Evolutionary conservation across 2,329 filamentous ascomycete species (phyloP).

Genomic region (Metarhizium brunneum): DNA sequence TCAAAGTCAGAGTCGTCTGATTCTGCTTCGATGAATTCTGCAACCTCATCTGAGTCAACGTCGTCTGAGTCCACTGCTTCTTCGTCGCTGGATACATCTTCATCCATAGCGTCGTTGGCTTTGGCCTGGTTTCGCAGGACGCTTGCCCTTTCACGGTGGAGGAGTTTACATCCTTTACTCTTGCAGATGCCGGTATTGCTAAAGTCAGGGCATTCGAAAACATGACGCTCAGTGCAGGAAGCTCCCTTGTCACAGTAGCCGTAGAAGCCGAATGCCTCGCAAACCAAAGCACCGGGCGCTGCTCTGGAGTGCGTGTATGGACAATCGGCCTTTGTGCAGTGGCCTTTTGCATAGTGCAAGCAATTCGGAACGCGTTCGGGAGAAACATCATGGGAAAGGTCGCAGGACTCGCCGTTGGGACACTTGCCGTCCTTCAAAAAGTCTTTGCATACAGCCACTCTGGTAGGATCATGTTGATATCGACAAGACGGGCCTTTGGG

Average conservation of each 20-base stretch:
- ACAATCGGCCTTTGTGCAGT: conserved; percentile 80
- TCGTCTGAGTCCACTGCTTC: conserved; percentile 65
- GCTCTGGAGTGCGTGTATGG: conserved; percentile 79
- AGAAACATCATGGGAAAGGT: conserved; percentile 79
- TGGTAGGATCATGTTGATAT: conserved; percentile 74
- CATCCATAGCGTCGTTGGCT: conserved; percentile 42
- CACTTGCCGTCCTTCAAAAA: conserved; percentile 75
- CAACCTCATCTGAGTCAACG: conserved; percentile 66
- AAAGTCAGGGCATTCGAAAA: conserved; percentile 90
- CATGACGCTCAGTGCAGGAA: conserved; percentile 71
- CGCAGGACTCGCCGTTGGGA: conserved; percentile 67
- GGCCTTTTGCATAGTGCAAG: conserved; percentile 80
- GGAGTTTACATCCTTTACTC: conserved; percentile 71
- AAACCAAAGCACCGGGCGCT: conserved; percentile 69
- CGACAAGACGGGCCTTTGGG: conserved; percentile 71
- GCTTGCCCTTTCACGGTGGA: conserved; percentile 81
- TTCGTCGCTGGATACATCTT: conserved; percentile 70
- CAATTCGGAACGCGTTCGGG: conserved; percentile 81
- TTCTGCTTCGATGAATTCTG: conserved; percentile 53
- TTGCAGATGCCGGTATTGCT: conserved; percentile 82
- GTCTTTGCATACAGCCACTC: conserved; percentile 84
- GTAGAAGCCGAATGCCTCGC: conserved; percentile 71
- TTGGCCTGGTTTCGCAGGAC: conserved; percentile 58
- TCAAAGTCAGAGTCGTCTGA: conserved; percentile 46
- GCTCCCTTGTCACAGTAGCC: conserved; percentile 84